phyloP scores from a whole-genome alignment of 2,329 filamentous ascomycete species.

The Endothia cerciana region DNA sequence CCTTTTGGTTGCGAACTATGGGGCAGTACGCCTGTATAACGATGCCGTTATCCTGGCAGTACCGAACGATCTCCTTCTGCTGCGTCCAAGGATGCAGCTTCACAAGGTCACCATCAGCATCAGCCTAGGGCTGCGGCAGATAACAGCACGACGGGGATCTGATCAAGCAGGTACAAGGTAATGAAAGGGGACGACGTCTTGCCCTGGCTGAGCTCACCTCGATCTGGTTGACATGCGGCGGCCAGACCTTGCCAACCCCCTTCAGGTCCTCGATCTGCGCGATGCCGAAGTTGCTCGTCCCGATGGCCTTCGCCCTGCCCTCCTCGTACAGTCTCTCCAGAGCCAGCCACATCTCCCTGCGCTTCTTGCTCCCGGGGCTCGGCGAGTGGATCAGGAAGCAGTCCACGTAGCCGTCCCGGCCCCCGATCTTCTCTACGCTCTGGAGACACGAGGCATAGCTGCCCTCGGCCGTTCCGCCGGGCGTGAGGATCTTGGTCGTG shows the following conservation, averaged over 20 bases:
- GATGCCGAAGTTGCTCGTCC: conserved; percentile 23
- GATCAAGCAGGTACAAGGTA: neutral
- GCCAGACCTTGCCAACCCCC: conserved; percentile 20
- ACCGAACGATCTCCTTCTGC: conserved; percentile 44
- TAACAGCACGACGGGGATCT: no score
- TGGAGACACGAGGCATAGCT: conserved; percentile 61
- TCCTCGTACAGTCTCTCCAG: conserved; percentile 20
- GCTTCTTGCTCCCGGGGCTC: conserved; percentile 4
- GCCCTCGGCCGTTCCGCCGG: conserved; percentile 43
- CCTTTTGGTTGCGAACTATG: conserved; percentile 39
- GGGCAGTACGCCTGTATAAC: conserved; percentile 46
- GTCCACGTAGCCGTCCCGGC: conserved; percentile 16
- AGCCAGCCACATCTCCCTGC: conserved; percentile 19
- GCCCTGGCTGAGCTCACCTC: conserved; percentile 14
- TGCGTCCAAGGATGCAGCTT: conserved; percentile 76
- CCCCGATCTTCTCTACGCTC: conserved; percentile 59
- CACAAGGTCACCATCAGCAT: conserved; percentile 30
- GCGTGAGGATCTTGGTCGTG: conserved; percentile 62
- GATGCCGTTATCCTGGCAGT: conserved; percentile 81
- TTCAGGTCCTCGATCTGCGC: conserved; percentile 21
- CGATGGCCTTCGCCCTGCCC: conserved; percentile 25
- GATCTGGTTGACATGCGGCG: conserved; percentile 26
- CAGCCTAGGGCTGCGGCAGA: neutral
- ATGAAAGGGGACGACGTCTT: neutral
- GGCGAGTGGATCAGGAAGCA: conserved; percentile 26